These are phyloP conservation scores for Nakaseomyces sp. DNA, from an alignment of 1,139 yeast genomes.

Conservation along the genomic window DNA sequence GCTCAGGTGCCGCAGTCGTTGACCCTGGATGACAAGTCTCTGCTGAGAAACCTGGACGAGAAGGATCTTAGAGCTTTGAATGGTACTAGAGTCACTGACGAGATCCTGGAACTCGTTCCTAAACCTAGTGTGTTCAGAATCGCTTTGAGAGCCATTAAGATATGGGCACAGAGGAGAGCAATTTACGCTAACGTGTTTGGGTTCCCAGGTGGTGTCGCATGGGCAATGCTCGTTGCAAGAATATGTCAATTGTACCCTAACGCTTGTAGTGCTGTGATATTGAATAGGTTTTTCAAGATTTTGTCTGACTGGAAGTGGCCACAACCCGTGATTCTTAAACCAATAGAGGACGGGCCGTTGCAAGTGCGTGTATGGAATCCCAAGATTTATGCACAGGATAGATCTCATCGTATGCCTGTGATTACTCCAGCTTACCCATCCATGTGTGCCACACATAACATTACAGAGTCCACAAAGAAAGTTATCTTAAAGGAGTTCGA, in stretches of 20 bases:
- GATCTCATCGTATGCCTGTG: conserved; percentile 94
- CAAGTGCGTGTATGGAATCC: conserved; percentile 98
- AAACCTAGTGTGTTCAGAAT: conserved; percentile 88
- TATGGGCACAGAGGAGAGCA: conserved; percentile 96
- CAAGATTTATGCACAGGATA: conserved; percentile 73
- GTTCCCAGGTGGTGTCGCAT: conserved; percentile 98
- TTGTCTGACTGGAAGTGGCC: conserved; percentile 96
- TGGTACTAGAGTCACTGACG: conserved; percentile 97
- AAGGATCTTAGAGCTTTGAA: conserved; percentile 79
- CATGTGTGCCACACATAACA: conserved; percentile 98
- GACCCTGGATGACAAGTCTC: conserved; percentile 73
- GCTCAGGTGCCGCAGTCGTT: conserved; percentile 71
- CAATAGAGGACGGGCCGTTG: conserved; percentile 92
- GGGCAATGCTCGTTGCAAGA: conserved; percentile 98
- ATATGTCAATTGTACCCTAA: conserved; percentile 94
- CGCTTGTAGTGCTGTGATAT: conserved; percentile 86
- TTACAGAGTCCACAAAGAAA: conserved; percentile 76
- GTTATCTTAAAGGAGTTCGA: conserved; percentile 66
- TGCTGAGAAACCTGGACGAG: conserved; percentile 80
- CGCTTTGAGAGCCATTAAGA: conserved; percentile 81
- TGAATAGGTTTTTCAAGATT: conserved; percentile 79
- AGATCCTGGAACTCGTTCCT: conserved; percentile 79
- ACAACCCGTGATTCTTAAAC: conserved; percentile 86
- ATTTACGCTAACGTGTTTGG: conserved; percentile 92
- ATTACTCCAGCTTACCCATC: conserved; percentile 99